phyloP scores from a whole-genome alignment of 306 rosid species.

The Prunus salicina region DNA sequence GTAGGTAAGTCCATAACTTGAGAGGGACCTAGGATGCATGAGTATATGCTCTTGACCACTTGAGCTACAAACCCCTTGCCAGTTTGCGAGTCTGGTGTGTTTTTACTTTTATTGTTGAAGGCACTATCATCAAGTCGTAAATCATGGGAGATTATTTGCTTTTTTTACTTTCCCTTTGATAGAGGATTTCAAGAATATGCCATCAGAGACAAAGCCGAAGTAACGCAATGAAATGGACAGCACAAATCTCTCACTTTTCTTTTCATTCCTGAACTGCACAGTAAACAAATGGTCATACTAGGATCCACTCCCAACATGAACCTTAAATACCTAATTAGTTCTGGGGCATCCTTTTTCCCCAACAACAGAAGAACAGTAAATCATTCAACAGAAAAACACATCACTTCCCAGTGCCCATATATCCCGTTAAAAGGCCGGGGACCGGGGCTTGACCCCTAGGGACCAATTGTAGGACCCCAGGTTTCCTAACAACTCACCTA shows the following conservation, averaged over 20 bases:
- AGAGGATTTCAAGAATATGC: background rate
- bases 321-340: conserved; percentile 27
- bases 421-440: conserved; percentile 63
- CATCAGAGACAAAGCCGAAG: background rate
- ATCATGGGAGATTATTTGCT: background rate
- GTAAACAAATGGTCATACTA: conserved; percentile 41
- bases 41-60: background rate
- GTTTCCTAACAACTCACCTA: conserved; percentile 43
- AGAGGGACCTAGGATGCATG: too few relatives aligned
- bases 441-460: conserved; percentile 45
- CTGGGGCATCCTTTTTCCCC: conserved; percentile 43
- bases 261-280: conserved; percentile 20
- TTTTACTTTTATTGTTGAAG: background rate
- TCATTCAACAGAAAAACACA: conserved; percentile 33
- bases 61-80: background rate
- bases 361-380: conserved; percentile 25
- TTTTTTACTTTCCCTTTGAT: background rate
- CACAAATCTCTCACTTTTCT: background rate
- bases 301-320: conserved; percentile 72
- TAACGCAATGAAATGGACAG: background rate
- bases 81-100: background rate
- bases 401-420: conserved; percentile 51
- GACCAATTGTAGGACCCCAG: conserved; percentile 56
- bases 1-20: background rate
- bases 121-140: background rate